Conservation (phyloP, 306 rosid species). For the Fagus sylvatica region DNA sequence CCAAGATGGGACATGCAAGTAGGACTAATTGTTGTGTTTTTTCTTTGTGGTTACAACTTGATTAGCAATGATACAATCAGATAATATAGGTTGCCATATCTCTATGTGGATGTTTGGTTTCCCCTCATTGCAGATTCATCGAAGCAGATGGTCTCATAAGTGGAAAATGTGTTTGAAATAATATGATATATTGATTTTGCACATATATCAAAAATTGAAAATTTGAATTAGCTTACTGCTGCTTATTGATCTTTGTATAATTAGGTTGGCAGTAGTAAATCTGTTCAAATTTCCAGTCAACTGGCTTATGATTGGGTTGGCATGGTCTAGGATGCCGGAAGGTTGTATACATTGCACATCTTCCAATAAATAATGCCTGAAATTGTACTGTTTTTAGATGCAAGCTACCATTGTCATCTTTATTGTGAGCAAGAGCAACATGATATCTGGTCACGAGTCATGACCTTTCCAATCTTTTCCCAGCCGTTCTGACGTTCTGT, state of each 20-base stretch:
- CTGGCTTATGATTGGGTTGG: not conserved
- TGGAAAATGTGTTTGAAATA: slow-evolving; percentile 10
- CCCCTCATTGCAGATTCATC: not conserved
- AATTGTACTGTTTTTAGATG: no score
- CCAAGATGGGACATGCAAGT: slow-evolving; percentile 7
- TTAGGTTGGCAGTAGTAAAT: not conserved
- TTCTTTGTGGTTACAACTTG: not conserved
- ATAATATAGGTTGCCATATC: slow-evolving; percentile 16
- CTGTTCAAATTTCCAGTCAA: not conserved
- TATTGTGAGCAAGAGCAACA: no score
- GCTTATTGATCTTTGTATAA: not conserved
- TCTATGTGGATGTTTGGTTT: not conserved
- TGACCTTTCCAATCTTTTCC: no score
- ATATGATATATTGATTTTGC: not conserved
- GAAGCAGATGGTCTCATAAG: not conserved
- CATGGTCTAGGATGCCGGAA: not conserved
- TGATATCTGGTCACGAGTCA: no score
- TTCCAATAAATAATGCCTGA: no score
- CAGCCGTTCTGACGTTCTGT: no score
- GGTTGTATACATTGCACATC: not conserved
- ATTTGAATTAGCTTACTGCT: not conserved
- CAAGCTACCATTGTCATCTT: no score
- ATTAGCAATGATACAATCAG: slow-evolving; percentile 21
- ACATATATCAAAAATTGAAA: not conserved
- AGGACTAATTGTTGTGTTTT: slow-evolving; percentile 8